Evolutionary conservation across 2,329 filamentous ascomycete species (phyloP), one percentile per base, ranked within the genome.

Genomic region (Calonectria montana): DNA sequence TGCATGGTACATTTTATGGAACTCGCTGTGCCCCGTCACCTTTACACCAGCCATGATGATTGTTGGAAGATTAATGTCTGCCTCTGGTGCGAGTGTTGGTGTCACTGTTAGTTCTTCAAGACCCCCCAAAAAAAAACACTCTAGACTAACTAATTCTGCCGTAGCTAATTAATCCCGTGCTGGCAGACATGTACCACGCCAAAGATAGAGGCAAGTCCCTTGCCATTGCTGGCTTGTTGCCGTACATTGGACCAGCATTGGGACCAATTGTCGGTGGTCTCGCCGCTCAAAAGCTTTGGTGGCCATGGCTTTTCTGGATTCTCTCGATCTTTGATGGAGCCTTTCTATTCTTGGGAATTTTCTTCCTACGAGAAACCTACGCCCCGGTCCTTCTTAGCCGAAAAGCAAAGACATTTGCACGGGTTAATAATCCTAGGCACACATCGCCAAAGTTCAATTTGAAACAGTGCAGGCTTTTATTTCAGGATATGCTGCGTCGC

Each of bases 241-340:
- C 78, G 5, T 76, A 75, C 39, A 86, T 94, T 0, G 92, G 92
- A 0, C 92, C 92, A 0, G 91, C 92, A 0, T 83, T 93, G 1
- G 92, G 93, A 0, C 92, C 92, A 1, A 91, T 94, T 9, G 87
- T 91, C 0, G 92, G 92, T 23, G 92, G 91, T 0, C 90, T 91
- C 76, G 91, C 94, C 25, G 86, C 91, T 0, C 83, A 94, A 76
- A 84, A 88, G 73, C 88, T 89, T 3, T 88, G 87, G 5, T 94
- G 92, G 93, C 87, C 90, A 35, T 94, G 92, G 92, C 88, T 91
- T 2, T 94, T 94, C 83, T 94, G 89, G 83, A 85, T 91, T 0
- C 90, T 91, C 2, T 89, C 89, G 2, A 92, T 93, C 55, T 79
- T 82, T 65, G 89, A 90, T 64, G 89, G 85, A 0, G 69, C 88